Percentiles rank a stretch among this genome's conserved stretches.
phyloP scores from a whole-genome alignment of 805 yeast genomes.

The Candida ulmi region DNA sequence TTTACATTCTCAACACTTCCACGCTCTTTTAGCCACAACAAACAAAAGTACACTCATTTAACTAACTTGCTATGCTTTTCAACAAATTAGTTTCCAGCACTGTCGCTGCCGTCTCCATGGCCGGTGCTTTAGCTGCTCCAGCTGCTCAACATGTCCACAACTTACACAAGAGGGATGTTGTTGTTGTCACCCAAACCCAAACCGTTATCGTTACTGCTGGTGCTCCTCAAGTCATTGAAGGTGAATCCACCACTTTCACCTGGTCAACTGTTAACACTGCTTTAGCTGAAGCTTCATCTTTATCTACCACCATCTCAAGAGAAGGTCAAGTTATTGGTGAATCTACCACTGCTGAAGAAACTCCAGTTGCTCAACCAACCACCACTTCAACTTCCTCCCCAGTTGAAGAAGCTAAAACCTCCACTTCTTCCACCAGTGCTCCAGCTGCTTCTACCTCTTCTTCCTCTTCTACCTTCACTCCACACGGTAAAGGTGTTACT shows the following conservation, averaged over 20 bases:
- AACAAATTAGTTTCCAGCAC: conserved; percentile 33
- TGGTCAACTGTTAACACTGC: conserved; percentile 23
- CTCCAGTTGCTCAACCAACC: conserved; percentile 17
- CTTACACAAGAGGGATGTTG: conserved; percentile 51
- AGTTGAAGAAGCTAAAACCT: conserved; percentile 17
- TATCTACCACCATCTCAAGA: conserved; percentile 20
- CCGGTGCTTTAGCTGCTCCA: conserved; percentile 48
- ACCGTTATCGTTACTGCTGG: conserved; percentile 45
- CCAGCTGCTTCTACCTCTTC: conserved; percentile 25
- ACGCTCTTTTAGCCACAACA: conserved; percentile 2
- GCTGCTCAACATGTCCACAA: conserved; percentile 47
- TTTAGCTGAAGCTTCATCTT: conserved; percentile 22
- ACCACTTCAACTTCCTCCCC: conserved; percentile 21
- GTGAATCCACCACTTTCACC: conserved; percentile 21
- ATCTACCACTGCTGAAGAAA: conserved; percentile 20
- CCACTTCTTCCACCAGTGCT: conserved; percentile 20
- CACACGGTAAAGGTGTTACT: conserved; percentile 62
- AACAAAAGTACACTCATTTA: background rate
- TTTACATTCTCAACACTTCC: background rate
- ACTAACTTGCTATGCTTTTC: conserved; percentile 37
- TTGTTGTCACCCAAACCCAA: conserved; percentile 41
- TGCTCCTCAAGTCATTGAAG: conserved; percentile 30
- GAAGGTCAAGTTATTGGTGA: conserved; percentile 26
- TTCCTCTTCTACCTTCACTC: conserved; percentile 25
- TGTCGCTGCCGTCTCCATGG: conserved; percentile 42